Conservation (phyloP, 1,284 basidiomycete species). For the Puccinia coronata region DNA sequence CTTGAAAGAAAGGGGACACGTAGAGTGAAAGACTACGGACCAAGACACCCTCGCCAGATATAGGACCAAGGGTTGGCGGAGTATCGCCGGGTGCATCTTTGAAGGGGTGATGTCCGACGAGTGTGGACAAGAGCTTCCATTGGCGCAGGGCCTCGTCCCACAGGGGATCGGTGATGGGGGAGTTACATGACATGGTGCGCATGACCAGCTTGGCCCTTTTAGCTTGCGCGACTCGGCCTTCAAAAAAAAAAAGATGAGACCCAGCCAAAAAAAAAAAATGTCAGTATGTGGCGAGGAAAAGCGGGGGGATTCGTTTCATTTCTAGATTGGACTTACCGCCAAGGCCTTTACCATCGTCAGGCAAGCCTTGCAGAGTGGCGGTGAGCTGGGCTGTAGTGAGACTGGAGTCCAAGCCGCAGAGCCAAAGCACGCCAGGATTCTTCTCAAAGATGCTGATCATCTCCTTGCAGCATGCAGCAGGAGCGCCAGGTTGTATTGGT, state of each 20-base stretch:
- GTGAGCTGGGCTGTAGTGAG: no score
- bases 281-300: no score
- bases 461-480: constrained; percentile 42
- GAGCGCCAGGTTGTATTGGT: constrained; percentile 43
- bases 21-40: constrained; percentile 14
- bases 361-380: constrained; percentile 37
- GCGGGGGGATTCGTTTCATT: no score
- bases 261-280: no score
- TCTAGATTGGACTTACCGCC: no score
- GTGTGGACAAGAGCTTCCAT: constrained; percentile 37
- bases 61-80: background rate
- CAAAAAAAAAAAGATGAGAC: no score
- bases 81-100: constrained; percentile 28
- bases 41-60: constrained; percentile 40
- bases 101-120: constrained; percentile 36
- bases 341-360: no score
- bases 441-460: constrained; percentile 40
- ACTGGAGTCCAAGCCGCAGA: no score
- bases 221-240: no score
- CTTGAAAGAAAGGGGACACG: background rate
- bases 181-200: constrained; percentile 16
- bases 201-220: no score
- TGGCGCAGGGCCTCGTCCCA: constrained; percentile 31
- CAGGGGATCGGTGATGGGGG: constrained; percentile 16
- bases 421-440: no score